Evolutionary conservation across 352 stramenopile species (phyloP).

Genomic region (Pythium rishiriense): DNA sequence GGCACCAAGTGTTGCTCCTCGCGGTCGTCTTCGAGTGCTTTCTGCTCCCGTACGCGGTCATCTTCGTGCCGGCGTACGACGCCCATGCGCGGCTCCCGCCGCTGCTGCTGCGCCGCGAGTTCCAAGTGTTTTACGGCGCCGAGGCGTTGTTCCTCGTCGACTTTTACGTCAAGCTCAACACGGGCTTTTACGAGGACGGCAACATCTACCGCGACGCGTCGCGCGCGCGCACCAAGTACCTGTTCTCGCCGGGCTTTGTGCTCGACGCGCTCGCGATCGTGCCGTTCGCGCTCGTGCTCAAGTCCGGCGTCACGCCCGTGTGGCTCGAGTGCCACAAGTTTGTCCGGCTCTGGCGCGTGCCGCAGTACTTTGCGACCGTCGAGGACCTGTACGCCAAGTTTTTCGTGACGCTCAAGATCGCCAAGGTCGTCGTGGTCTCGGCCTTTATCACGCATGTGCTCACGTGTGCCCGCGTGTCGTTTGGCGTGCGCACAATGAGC

Average conservation of each 20-base stretch:
- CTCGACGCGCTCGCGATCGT: slow-evolving; percentile 45
- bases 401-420: slow-evolving; percentile 50
- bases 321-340: slow-evolving; percentile 63
- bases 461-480: slow-evolving; percentile 45
- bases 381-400: slow-evolving; percentile 55
- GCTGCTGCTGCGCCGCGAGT: slow-evolving; percentile 16
- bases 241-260: slow-evolving; percentile 42
- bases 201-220: slow-evolving; percentile 46
- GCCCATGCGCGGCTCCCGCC: slow-evolving; percentile 11
- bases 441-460: slow-evolving; percentile 50
- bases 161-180: slow-evolving; percentile 61
- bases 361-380: slow-evolving; percentile 46
- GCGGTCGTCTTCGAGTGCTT: slow-evolving; percentile 52
- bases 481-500: slow-evolving; percentile 25
- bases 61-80: slow-evolving; percentile 15
- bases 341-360: slow-evolving; percentile 41
- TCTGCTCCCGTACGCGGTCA: slow-evolving; percentile 45
- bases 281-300: slow-evolving; percentile 37
- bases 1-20: slow-evolving; percentile 47
- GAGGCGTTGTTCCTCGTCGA: slow-evolving; percentile 51
- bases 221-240: slow-evolving; percentile 42
- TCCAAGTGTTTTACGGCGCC: slow-evolving; percentile 34
- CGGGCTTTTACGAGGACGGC: slow-evolving; percentile 57
- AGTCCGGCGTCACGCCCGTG: slow-evolving; percentile 8
- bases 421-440: slow-evolving; percentile 44